Percentiles rank a stretch among this genome's conserved stretches.
phyloP scores from a whole-genome alignment of 805 yeast genomes.

The Komagataella pastoris region DNA sequence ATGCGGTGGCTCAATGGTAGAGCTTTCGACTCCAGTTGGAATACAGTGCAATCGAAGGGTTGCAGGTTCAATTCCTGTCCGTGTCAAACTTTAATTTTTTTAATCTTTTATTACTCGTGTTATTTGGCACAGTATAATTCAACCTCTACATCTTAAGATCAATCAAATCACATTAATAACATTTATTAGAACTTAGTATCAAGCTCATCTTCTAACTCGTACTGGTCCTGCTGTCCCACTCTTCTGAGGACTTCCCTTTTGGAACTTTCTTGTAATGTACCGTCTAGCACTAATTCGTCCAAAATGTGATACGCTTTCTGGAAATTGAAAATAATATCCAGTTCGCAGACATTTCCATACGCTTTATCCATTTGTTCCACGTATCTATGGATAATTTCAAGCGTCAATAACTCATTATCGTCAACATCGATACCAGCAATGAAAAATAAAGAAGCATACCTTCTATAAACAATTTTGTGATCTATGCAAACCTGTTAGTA shows the following conservation, averaged over 20 bases:
- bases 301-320: conserved; percentile 85
- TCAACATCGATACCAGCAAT: conserved; percentile 72
- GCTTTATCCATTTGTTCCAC: conserved; percentile 96
- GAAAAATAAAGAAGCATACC: conserved; percentile 90
- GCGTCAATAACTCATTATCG: conserved; percentile 76
- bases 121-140: no score
- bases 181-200: not conserved
- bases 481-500: conserved; percentile 21
- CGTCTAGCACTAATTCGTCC: conserved; percentile 84
- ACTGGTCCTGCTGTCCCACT: conserved; percentile 74
- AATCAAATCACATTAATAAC: not conserved
- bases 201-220: conserved; percentile 62
- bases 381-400: conserved; percentile 82
- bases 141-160: no score
- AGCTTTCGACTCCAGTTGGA: conserved; percentile 61
- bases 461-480: conserved; percentile 73
- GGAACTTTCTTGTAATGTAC: conserved; percentile 74
- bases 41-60: conserved; percentile 48
- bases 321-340: conserved; percentile 93
- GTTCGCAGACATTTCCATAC: conserved; percentile 91
- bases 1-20: conserved; percentile 61
- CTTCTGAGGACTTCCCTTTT: conserved; percentile 65
- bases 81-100: conserved; percentile 35
- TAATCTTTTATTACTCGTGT: conserved; percentile 11
- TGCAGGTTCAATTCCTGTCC: conserved; percentile 85